Evolutionary conservation across 129 eudicot species (phyloP).

Genomic region (Artemisia tridentata): DNA sequence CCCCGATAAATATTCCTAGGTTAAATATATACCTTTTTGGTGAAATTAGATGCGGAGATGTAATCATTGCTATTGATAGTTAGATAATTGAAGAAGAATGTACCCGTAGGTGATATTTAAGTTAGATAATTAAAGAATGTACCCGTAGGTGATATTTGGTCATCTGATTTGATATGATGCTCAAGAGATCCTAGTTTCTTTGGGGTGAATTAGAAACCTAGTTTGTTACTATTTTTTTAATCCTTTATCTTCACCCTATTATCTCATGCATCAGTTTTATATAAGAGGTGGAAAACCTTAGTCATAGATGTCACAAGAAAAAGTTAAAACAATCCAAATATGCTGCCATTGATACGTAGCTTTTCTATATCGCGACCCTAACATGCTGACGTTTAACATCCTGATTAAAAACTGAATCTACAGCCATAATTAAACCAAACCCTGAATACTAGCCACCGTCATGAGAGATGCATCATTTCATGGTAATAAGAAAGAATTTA

Average conservation of each 20-base stretch:
- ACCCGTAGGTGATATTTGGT: neutral
- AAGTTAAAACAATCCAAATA: neutral
- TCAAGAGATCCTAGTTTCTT: constrained; percentile 12
- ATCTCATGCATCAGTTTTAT: too few relatives aligned
- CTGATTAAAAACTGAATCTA: neutral
- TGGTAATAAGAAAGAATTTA: neutral
- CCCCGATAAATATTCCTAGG: neutral
- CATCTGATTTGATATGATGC: constrained; percentile 14
- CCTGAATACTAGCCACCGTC: neutral
- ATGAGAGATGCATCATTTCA: neutral
- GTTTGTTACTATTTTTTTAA: constrained; percentile 10
- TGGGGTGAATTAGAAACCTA: constrained; percentile 15
- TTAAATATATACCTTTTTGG: neutral
- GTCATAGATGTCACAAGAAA: neutral
- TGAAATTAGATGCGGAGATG: neutral
- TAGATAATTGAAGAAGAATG: neutral
- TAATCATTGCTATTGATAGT: neutral
- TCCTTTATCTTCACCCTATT: neutral
- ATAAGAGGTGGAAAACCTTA: too few relatives aligned
- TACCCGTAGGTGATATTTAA: neutral
- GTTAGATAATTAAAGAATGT: too few relatives aligned
- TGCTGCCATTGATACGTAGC: neutral
- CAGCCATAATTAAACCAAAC: neutral
- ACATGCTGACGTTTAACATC: neutral
- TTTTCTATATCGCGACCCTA: neutral